These are phyloP conservation scores for Piper longum DNA, from an alignment of 164 flowering plant genomes.

Conservation along the genomic window DNA sequence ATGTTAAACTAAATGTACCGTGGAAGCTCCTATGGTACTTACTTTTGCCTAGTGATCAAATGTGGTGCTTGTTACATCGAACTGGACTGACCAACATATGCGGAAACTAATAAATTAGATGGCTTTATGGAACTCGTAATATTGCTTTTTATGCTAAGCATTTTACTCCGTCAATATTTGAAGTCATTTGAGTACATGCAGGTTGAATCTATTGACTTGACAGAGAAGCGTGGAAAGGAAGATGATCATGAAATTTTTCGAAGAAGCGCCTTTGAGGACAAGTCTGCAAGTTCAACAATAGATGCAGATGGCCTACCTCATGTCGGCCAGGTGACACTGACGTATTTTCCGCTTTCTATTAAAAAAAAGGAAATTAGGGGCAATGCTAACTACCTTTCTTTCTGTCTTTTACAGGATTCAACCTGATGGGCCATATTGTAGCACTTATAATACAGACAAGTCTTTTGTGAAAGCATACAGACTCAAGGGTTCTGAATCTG, in stretches of 20 bases:
- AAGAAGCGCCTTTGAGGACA: slow-evolving; percentile 34
- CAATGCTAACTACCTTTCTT: background rate
- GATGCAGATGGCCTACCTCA: slow-evolving; percentile 87
- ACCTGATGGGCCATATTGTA: slow-evolving; percentile 50
- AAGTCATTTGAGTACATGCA: no score
- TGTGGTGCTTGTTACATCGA: no score
- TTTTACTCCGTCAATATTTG: no score
- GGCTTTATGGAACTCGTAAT: no score
- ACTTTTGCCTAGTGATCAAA: no score
- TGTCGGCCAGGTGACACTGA: slow-evolving; percentile 63
- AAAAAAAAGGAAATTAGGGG: background rate
- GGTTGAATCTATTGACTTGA: no score
- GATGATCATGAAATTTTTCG: slow-evolving; percentile 33
- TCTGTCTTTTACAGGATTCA: slow-evolving; percentile 17
- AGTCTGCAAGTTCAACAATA: slow-evolving; percentile 24
- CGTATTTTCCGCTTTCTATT: background rate
- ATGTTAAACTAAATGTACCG: no score
- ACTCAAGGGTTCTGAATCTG: slow-evolving; percentile 67
- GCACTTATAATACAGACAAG: slow-evolving; percentile 32
- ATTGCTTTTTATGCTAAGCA: no score
- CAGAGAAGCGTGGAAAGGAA: slow-evolving; percentile 19
- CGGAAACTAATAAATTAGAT: no score
- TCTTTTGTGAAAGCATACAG: slow-evolving; percentile 8
- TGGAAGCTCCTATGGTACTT: no score
- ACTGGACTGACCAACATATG: no score